Evolutionary conservation across 352 stramenopile genomes (phyloP).

Genomic region (Pythium chondricola): DNA sequence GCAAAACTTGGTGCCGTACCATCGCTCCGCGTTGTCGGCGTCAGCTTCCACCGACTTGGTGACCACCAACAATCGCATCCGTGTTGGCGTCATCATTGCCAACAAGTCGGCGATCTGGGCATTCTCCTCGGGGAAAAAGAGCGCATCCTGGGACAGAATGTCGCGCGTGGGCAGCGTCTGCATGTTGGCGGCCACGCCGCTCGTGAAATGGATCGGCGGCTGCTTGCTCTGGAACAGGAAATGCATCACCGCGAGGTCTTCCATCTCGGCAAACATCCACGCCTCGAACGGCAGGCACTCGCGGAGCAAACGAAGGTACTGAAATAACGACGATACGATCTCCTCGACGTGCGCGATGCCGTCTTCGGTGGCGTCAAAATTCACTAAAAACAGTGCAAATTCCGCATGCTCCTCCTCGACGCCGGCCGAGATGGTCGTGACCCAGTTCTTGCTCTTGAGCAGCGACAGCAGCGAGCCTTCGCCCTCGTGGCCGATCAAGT

Average conservation of each 20-base stretch:
- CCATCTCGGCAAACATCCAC: slow-evolving; percentile 22
- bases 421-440: slow-evolving; percentile 27
- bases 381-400: slow-evolving; percentile 20
- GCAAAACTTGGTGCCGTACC: slow-evolving; percentile 38
- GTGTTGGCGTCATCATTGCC: slow-evolving; percentile 28
- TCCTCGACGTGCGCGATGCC: slow-evolving; percentile 21
- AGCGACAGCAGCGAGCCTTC: slow-evolving; percentile 75
- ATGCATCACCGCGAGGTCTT: slow-evolving; percentile 21
- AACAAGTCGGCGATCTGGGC: slow-evolving; percentile 16
- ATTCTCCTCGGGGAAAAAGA: slow-evolving; percentile 22
- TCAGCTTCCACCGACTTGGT: slow-evolving; percentile 24
- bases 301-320: slow-evolving; percentile 17
- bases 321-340: slow-evolving; percentile 21
- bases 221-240: slow-evolving; percentile 30
- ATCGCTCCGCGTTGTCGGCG: slow-evolving; percentile 30
- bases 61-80: slow-evolving; percentile 32
- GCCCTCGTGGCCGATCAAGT: slow-evolving; percentile 86
- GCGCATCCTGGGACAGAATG: slow-evolving; percentile 16
- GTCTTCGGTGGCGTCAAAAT: slow-evolving; percentile 21
- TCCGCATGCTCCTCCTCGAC: slow-evolving; percentile 20
- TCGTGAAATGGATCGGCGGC: slow-evolving; percentile 20
- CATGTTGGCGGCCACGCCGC: slow-evolving; percentile 20
- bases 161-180: slow-evolving; percentile 14
- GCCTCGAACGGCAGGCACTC: slow-evolving; percentile 2
- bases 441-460: slow-evolving; percentile 46